Conservation (phyloP, 2,329 filamentous ascomycete genomes). For the Aspergillus uvarum region DNA sequence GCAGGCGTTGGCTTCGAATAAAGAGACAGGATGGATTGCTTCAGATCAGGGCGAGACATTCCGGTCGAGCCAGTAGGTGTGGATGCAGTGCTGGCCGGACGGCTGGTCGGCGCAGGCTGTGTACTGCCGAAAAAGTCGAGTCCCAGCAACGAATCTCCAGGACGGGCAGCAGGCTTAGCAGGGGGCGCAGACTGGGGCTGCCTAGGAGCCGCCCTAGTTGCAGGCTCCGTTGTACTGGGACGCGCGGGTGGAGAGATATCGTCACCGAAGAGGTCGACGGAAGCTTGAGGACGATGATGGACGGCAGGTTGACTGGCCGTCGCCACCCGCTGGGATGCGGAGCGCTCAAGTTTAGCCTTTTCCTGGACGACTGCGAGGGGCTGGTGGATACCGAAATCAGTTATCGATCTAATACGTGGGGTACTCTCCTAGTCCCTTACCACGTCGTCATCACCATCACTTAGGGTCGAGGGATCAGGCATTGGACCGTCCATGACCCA, state of each 20-base stretch:
- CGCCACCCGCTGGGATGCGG: slow-evolving; percentile 54
- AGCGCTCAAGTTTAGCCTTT: slow-evolving; percentile 66
- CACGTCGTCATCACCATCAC: slow-evolving; percentile 83
- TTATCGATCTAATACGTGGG: neutral
- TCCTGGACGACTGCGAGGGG: slow-evolving; percentile 68
- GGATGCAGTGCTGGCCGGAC: slow-evolving; percentile 78
- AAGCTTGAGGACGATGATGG: slow-evolving; percentile 46
- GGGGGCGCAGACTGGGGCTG: slow-evolving; percentile 57
- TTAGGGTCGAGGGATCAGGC: slow-evolving; percentile 85
- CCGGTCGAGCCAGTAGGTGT: slow-evolving; percentile 56
- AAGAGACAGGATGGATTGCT: slow-evolving; percentile 93
- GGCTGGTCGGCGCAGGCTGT: slow-evolving; percentile 65
- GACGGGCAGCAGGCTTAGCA: slow-evolving; percentile 58
- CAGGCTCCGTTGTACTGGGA: slow-evolving; percentile 70
- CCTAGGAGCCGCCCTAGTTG: slow-evolving; percentile 60
- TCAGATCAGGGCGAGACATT: slow-evolving; percentile 85
- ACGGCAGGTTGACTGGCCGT: slow-evolving; percentile 46
- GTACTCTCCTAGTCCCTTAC: slow-evolving; percentile 49
- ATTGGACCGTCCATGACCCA: slow-evolving; percentile 99
- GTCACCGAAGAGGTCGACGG: slow-evolving; percentile 80
- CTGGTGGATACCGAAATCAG: slow-evolving; percentile 37
- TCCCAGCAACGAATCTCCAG: slow-evolving; percentile 81
- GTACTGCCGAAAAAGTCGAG: slow-evolving; percentile 85
- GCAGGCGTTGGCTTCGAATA: slow-evolving; percentile 79
- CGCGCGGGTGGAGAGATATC: slow-evolving; percentile 63